Conservation (phyloP, 768 basidiomycete genomes). For the Gyrodon lividus region DNA sequence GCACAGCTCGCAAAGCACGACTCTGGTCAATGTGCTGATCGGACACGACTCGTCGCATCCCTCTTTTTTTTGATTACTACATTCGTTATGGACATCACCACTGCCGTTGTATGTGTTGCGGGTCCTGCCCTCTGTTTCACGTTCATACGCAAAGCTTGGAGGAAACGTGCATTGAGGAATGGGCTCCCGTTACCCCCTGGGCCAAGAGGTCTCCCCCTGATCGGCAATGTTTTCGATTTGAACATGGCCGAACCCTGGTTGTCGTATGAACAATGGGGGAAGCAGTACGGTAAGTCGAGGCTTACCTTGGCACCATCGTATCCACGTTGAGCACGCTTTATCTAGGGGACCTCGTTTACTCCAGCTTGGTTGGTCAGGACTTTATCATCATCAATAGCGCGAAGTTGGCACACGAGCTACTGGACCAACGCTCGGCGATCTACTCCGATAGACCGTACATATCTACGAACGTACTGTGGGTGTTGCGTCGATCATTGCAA, state of each 20-base stretch:
- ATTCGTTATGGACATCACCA: too few species aligned
- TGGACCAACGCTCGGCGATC: slow-evolving; percentile 12
- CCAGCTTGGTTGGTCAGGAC: slow-evolving; percentile 11
- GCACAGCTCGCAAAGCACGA: too few species aligned
- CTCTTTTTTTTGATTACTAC: too few species aligned
- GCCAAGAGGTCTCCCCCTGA: slow-evolving; percentile 40
- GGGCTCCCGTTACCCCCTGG: slow-evolving; percentile 41
- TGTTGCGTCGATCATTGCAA: background rate
- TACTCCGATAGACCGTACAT: slow-evolving; percentile 9
- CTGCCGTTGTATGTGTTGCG: background rate
- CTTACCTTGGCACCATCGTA: background rate
- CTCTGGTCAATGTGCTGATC: too few species aligned
- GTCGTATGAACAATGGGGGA: too few species aligned
- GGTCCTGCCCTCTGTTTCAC: background rate
- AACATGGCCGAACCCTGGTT: too few species aligned
- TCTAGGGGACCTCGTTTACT: slow-evolving; percentile 10
- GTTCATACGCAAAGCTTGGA: background rate
- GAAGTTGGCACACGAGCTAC: slow-evolving; percentile 4
- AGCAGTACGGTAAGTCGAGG: too few species aligned
- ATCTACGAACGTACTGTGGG: slow-evolving; percentile 4
- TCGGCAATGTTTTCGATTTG: slow-evolving; percentile 18
- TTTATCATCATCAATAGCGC: slow-evolving; percentile 8
- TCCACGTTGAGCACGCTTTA: background rate
- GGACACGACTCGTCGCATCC: too few species aligned
- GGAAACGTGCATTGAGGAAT: background rate